Evolutionary conservation across 257 asterid genomes (phyloP).

Genomic region (Plantago major): DNA sequence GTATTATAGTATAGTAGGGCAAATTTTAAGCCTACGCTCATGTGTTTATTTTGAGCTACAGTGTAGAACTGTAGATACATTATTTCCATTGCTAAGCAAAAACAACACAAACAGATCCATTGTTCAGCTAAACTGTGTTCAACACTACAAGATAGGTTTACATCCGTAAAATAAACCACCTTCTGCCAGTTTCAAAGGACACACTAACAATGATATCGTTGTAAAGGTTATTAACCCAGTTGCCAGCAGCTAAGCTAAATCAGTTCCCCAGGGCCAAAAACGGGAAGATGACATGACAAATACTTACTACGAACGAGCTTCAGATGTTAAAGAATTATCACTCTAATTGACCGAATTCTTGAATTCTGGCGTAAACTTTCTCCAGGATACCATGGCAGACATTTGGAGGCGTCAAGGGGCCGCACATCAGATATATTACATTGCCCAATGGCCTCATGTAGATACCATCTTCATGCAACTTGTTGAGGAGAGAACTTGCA

Average conservation of each 20-base stretch:
- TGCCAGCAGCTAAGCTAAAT: background rate
- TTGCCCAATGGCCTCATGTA: slow-evolving; percentile 91
- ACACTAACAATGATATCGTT: too few species aligned
- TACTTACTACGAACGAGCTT: slow-evolving; percentile 1
- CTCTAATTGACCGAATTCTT: slow-evolving; percentile 48
- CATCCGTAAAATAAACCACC: too few species aligned
- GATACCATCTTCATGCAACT: slow-evolving; percentile 76
- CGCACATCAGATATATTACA: slow-evolving; percentile 82
- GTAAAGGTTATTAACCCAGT: too few species aligned
- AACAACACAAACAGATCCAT: background rate
- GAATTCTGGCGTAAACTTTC: slow-evolving; percentile 52
- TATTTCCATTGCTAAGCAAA: background rate
- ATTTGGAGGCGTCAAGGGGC: slow-evolving; percentile 71
- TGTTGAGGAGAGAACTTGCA: slow-evolving; percentile 62
- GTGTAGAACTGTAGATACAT: background rate
- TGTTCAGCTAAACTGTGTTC: background rate
- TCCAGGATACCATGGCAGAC: slow-evolving; percentile 45
- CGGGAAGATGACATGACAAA: background rate
- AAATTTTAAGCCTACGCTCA: too few species aligned
- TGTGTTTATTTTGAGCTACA: too few species aligned
- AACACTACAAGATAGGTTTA: too few species aligned
- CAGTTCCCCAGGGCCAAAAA: background rate
- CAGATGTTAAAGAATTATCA: slow-evolving; percentile 9
- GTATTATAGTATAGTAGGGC: too few species aligned
- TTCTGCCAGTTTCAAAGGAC: too few species aligned